Evolutionary conservation across 345 rosid genomes (phyloP).

Genomic region (Moricandia moricandioides): DNA sequence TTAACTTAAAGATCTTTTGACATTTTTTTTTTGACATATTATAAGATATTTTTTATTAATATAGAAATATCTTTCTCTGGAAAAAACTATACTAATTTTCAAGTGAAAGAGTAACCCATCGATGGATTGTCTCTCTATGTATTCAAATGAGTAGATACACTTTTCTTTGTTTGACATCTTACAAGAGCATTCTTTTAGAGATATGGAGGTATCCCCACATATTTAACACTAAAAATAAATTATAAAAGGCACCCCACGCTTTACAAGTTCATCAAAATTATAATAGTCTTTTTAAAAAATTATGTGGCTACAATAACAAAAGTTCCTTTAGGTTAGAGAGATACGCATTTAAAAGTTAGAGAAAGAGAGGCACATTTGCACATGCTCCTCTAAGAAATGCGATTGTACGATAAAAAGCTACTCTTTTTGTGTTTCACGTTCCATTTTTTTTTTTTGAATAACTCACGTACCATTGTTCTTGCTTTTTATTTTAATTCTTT

Average conservation of each 20-base stretch:
- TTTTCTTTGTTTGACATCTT: neutral
- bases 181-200: neutral
- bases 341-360: constrained; percentile 4
- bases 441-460: too few species aligned
- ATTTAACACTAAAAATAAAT: neutral
- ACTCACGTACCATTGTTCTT: constrained; percentile 33
- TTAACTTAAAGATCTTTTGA: neutral
- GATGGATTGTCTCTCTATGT: too few species aligned
- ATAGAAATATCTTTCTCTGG: too few species aligned
- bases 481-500: neutral
- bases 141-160: neutral
- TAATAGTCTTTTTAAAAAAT: neutral
- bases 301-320: constrained; percentile 2
- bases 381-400: constrained; percentile 33
- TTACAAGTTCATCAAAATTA: neutral
- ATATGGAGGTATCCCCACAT: too few species aligned
- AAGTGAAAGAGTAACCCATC: too few species aligned
- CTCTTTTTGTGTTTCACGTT: constrained; percentile 28
- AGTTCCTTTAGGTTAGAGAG: neutral
- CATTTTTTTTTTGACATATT: too few species aligned
- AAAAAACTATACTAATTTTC: too few species aligned
- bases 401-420: constrained; percentile 14
- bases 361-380: constrained; percentile 34
- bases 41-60: neutral
- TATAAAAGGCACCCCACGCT: neutral